Evolutionary conservation across 495 filamentous ascomycete species (phyloP).

Genomic region (Glarea lozoyensis): DNA sequence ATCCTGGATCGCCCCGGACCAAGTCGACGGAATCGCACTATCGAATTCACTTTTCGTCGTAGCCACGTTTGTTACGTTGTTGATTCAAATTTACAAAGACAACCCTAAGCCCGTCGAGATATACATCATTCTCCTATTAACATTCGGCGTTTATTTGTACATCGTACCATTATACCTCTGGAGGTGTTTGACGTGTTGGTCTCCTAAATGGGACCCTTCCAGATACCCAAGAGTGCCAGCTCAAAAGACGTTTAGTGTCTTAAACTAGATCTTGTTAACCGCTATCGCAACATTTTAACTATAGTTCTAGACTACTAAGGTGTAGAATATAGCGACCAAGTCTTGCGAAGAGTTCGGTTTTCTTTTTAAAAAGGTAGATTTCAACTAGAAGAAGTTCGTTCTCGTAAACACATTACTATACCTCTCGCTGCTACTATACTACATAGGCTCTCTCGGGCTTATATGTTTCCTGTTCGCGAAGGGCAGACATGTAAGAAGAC

Average conservation of each 20-base stretch:
- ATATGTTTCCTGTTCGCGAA: too few species aligned
- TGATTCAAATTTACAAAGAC: background rate
- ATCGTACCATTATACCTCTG: background rate
- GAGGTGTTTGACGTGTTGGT: background rate
- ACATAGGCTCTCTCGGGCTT: too few species aligned
- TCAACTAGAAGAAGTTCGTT: too few species aligned
- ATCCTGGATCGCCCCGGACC: conserved; percentile 18
- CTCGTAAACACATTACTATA: too few species aligned
- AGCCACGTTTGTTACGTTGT: background rate
- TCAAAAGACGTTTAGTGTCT: background rate
- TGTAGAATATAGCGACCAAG: too few species aligned
- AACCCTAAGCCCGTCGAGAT: background rate
- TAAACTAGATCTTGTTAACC: background rate
- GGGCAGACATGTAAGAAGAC: too few species aligned
- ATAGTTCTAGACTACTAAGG: too few species aligned
- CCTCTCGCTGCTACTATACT: too few species aligned
- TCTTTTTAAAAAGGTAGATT: too few species aligned
- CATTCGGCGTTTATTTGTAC: too few species aligned
- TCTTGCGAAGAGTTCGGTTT: too few species aligned
- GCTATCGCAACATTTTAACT: too few species aligned
- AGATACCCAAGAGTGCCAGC: background rate
- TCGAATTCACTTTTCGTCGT: background rate
- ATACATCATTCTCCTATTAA: background rate
- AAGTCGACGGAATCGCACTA: conserved; percentile 9
- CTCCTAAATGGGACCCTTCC: background rate